A percentile compares a stretch with the other conserved stretches of the same genome.
phyloP scores from a whole-genome alignment of 2,329 filamentous ascomycete genomes.

The Hypomyces perniciosus region DNA sequence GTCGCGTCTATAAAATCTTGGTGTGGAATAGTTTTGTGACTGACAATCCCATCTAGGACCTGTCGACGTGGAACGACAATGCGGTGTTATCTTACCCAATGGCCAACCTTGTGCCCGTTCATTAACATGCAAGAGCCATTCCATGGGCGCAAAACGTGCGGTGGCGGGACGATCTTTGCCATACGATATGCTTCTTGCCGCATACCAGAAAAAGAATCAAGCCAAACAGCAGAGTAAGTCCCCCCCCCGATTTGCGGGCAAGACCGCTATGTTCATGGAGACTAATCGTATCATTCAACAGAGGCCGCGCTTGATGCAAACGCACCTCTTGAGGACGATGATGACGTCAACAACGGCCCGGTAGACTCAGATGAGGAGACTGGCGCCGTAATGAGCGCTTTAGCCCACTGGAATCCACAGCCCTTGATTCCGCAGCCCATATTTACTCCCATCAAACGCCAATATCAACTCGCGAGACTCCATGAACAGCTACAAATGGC shows the following conservation, averaged over 20 bases:
- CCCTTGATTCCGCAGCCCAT: conserved; percentile 65
- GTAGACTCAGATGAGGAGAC: conserved; percentile 96
- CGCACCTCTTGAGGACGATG: conserved; percentile 79
- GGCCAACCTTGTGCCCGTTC: conserved; percentile 83
- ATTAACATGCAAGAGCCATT: conserved; percentile 88
- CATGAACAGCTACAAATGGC: conserved; percentile 61
- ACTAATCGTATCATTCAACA: conserved; percentile 29
- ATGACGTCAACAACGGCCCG: conserved; percentile 71
- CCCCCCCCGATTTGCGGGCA: not conserved
- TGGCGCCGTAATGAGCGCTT: conserved; percentile 76
- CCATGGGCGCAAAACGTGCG: conserved; percentile 88
- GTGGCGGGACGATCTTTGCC: conserved; percentile 82
- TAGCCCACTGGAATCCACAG: conserved; percentile 69
- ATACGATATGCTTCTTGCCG: conserved; percentile 84
- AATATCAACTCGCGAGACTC: conserved; percentile 57
- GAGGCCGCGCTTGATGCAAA: conserved; percentile 93
- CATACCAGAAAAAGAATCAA: conserved; percentile 96
- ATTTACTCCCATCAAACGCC: conserved; percentile 55
- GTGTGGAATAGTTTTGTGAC: not conserved
- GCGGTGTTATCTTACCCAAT: conserved; percentile 79
- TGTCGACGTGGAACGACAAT: conserved; percentile 90
- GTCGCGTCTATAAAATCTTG: not conserved
- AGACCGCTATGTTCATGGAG: conserved; percentile 11
- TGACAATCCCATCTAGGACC: conserved; percentile 47
- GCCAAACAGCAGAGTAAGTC: conserved; percentile 89